A percentile compares a stretch with the other conserved stretches of the same genome.
These are phyloP conservation scores for Albifimbria verrucaria DNA, from an alignment of 2,329 filamentous ascomycete genomes.

Conservation along the genomic window DNA sequence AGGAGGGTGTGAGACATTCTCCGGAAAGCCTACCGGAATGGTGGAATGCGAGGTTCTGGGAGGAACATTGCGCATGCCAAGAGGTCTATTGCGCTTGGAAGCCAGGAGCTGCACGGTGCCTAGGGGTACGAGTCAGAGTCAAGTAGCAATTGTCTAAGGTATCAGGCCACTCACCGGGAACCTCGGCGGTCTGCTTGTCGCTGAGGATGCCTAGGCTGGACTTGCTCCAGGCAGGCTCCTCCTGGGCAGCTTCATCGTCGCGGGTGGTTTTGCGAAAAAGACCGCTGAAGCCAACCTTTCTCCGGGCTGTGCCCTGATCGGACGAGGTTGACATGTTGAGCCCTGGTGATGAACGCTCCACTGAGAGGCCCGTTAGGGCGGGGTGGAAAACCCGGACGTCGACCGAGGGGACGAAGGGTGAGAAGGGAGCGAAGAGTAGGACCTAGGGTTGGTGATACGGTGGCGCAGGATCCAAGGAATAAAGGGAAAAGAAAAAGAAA, in stretches of 20 bases:
- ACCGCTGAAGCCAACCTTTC: slow-evolving; percentile 17
- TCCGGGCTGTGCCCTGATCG: too few species aligned
- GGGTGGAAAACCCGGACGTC: too few species aligned
- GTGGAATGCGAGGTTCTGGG: slow-evolving; percentile 58
- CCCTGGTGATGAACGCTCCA: too few species aligned
- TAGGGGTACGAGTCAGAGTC: slow-evolving; percentile 19
- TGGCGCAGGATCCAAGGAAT: not conserved
- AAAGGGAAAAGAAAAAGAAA: not conserved
- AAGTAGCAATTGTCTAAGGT: too few species aligned
- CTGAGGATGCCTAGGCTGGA: slow-evolving; percentile 80
- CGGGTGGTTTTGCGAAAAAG: slow-evolving; percentile 10
- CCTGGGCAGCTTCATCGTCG: not conserved
- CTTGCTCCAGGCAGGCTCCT: slow-evolving; percentile 26
- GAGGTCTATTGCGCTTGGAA: slow-evolving; percentile 52
- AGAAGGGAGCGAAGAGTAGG: too few species aligned
- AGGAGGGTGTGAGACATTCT: slow-evolving; percentile 29
- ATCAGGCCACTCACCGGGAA: slow-evolving; percentile 81
- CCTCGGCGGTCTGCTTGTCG: slow-evolving; percentile 76
- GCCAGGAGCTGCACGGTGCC: slow-evolving; percentile 58
- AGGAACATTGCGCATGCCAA: slow-evolving; percentile 56
- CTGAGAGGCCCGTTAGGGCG: too few species aligned
- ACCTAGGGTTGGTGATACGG: too few species aligned
- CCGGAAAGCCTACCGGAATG: slow-evolving; percentile 43
- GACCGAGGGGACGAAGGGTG: too few species aligned
- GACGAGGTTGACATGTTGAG: too few species aligned